These are phyloP conservation scores for Botrytis porri DNA, from an alignment of 2,329 filamentous ascomycete species.

Conservation along the genomic window DNA sequence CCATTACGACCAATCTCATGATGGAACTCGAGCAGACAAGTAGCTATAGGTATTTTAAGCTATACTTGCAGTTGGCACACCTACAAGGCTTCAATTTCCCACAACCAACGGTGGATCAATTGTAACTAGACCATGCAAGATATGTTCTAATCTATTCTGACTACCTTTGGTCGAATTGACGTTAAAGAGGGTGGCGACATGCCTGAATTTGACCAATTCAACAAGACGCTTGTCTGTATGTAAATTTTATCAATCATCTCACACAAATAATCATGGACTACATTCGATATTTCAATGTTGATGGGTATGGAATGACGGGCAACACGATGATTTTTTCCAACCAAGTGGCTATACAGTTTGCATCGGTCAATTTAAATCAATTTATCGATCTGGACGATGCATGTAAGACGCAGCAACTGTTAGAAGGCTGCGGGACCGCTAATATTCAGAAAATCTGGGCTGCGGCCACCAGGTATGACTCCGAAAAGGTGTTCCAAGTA, in stretches of 20 bases:
- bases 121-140: background rate
- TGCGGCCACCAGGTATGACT: background rate
- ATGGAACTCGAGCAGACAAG: background rate
- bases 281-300: background rate
- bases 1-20: background rate
- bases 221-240: background rate
- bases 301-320: background rate
- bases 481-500: background rate
- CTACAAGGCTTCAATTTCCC: background rate
- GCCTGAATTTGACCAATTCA: background rate
- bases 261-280: background rate
- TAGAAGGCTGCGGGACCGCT: background rate
- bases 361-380: background rate
- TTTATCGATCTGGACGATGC: constrained; percentile 4
- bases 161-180: background rate
- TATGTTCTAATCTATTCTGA: background rate
- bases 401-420: background rate
- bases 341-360: background rate
- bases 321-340: constrained; percentile 1
- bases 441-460: background rate
- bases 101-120: background rate
- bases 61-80: background rate
- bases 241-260: background rate
- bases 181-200: background rate
- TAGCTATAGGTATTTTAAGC: background rate